Evolutionary conservation across 2,329 filamentous ascomycete species (phyloP), one percentile per base, ranked within the genome.

Genomic region (Periconia sp.): DNA sequence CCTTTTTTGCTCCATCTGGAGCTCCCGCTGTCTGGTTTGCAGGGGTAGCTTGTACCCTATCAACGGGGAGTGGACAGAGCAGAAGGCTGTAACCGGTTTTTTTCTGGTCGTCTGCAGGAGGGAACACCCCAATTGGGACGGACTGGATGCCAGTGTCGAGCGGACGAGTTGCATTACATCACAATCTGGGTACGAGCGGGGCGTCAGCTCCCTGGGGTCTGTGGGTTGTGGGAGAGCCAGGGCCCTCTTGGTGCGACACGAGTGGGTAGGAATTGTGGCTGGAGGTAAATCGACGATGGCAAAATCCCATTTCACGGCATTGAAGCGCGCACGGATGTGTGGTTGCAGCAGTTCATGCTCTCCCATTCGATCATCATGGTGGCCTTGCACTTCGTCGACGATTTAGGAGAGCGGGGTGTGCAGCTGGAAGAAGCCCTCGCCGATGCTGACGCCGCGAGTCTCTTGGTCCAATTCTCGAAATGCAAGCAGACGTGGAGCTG

Each of bases 31-130:
- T 57, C 61, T 54, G 55, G 33, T 53, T 53, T 53, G 49, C 63
- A 70, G 60, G 66, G 68, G 67, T 56, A 73, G 67, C 68, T 74
- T 61, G 60, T 66, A 66, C 69, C 69, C 63, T 69, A 68, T 59
- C 55, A 56, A 51, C 55, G 56, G 44, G 41, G 46, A 45, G 19
- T 57, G 56, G 59, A 46, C 52, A 41, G n/a, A 50, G 52, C 61
- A 62, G 10, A n/a, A 13, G 11, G 33, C 33, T 37, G 33, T 62
- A 74, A 74, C 72, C 70, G 73, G 72, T 69, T 74, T 74, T 74
- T 37, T 13, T 13, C 33, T 37, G 33, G 5, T 5, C 5, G 33
- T 55, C 55, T 31, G 58, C 58, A 54, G 47, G 52, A 46, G 41
- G 49, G 50, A 59, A 57, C 50, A 55, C 52, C 57, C 33, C 6